Evolutionary conservation across 176 grass and related monocot species (phyloP), one percentile per base, ranked within the genome.

Genomic region (Tuctoria greenei): DNA sequence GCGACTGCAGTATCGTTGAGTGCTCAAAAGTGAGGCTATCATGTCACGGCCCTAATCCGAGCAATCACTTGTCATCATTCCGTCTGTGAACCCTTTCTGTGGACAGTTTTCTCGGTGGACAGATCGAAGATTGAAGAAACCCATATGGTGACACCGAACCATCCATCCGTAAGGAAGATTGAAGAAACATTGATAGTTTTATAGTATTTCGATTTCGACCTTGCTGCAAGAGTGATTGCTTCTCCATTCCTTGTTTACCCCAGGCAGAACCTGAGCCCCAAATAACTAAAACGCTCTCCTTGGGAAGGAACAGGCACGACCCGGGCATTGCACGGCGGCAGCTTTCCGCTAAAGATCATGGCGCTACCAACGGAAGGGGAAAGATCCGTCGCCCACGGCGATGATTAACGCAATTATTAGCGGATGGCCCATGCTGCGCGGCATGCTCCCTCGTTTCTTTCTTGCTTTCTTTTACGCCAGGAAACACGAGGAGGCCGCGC

Each of bases 341-440:
- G 76, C 80, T 86, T 87, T 89, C 76, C 54, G 46, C 46, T 65
- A 75, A 78, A 82, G 84, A 81, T 81, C 42, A 77, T 47, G 84
- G 81, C 79, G 77, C 37, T 84, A 74, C 74, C 81, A 69, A 73
- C 62, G 21, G 87, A 93, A 90, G 54, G 72, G 66, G 15, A 82
- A 86, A 86, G 83, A 79, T 89, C 78, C 52, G 84, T 57, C 36
- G 69, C 84, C 58, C 72, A 31, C 72, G 73, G 72, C 78, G 77
- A 90, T 93, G 87, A 89, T 93, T 89, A 75, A 71, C 84, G 76
- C 82, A 83, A 93, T 93, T 87, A 83, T 83, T 79, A 84, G 28
- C 57, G 25, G 31, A 47, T 59, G 76, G 62, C 76, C 83, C 83
- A 85, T 85, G 76, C 61, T 73, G 47, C 66, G 7, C 49, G 31